These are phyloP conservation scores for Alternaria novae-zelandiae DNA, from an alignment of 2,329 filamentous ascomycete genomes.

Conservation along the genomic window DNA sequence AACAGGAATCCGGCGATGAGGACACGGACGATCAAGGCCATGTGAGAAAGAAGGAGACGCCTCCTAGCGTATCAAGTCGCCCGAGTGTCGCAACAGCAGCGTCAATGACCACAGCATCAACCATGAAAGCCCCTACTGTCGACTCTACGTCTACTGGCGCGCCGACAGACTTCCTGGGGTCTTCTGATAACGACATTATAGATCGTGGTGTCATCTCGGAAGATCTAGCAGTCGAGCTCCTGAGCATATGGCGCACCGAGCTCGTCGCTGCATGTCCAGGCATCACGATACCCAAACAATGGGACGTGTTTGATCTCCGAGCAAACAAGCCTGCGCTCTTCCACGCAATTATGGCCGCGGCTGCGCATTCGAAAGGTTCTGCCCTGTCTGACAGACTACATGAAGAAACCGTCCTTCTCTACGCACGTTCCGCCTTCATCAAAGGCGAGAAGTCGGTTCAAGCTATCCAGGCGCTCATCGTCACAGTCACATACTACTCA, in stretches of 20 bases:
- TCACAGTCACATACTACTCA: slow-evolving; percentile 44
- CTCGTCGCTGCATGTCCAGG: slow-evolving; percentile 38
- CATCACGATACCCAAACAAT: slow-evolving; percentile 37
- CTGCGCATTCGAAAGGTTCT: slow-evolving; percentile 41
- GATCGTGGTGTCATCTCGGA: slow-evolving; percentile 41
- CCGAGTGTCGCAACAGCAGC: slow-evolving; percentile 12
- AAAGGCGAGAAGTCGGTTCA: slow-evolving; percentile 48
- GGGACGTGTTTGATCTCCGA: slow-evolving; percentile 40
- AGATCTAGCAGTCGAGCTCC: slow-evolving; percentile 36
- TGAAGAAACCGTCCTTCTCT: slow-evolving; percentile 43
- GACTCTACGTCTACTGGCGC: slow-evolving; percentile 8
- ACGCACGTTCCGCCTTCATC: slow-evolving; percentile 43
- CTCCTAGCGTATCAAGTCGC: slow-evolving; percentile 20
- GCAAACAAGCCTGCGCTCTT: slow-evolving; percentile 43
- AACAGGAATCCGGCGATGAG: slow-evolving; percentile 39
- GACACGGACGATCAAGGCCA: slow-evolving; percentile 27
- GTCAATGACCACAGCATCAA: slow-evolving; percentile 3
- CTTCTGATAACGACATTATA: slow-evolving; percentile 41
- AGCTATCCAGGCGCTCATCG: slow-evolving; percentile 43
- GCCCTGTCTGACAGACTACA: slow-evolving; percentile 40
- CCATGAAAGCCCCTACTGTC: slow-evolving; percentile 7
- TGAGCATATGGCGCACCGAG: slow-evolving; percentile 41
- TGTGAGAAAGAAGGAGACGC: slow-evolving; percentile 19
- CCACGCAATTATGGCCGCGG: slow-evolving; percentile 46
- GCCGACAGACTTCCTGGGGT: slow-evolving; percentile 29